These are phyloP conservation scores for Wickerhamiella kurtzmanii DNA, from an alignment of 805 yeast genomes.

Conservation along the genomic window DNA sequence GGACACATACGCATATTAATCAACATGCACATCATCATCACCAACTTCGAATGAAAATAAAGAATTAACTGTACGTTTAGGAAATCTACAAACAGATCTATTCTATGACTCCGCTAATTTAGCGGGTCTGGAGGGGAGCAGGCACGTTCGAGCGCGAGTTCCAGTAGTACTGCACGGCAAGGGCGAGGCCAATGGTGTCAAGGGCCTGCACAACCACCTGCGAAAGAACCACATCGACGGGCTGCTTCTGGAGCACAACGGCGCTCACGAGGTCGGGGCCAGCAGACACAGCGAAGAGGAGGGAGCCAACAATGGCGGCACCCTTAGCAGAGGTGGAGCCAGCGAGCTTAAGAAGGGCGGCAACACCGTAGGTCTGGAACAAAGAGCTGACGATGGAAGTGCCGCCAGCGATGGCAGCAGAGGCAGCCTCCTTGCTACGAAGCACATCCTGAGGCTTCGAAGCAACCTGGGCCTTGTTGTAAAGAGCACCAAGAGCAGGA, in stretches of 20 bases:
- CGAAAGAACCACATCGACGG: slow-evolving; percentile 26
- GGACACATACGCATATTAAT: no score
- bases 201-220: slow-evolving; percentile 24
- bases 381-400: slow-evolving; percentile 27
- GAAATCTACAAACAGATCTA: no score
- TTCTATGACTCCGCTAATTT: no score
- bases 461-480: slow-evolving; percentile 25
- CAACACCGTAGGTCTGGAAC: slow-evolving; percentile 30
- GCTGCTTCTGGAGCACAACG: slow-evolving; percentile 26
- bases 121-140: background rate
- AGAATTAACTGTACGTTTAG: no score
- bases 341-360: slow-evolving; percentile 28
- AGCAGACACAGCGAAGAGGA: slow-evolving; percentile 27
- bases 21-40: no score
- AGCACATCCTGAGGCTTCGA: slow-evolving; percentile 25
- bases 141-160: background rate
- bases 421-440: slow-evolving; percentile 27
- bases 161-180: slow-evolving; percentile 21
- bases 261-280: slow-evolving; percentile 26
- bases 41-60: no score
- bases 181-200: slow-evolving; percentile 32
- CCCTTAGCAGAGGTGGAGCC: slow-evolving; percentile 29
- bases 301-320: slow-evolving; percentile 28
- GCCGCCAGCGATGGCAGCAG: slow-evolving; percentile 26
- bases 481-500: slow-evolving; percentile 30